phyloP scores from a whole-genome alignment of 345 rosid genomes.

The Pistacia atlantica region DNA sequence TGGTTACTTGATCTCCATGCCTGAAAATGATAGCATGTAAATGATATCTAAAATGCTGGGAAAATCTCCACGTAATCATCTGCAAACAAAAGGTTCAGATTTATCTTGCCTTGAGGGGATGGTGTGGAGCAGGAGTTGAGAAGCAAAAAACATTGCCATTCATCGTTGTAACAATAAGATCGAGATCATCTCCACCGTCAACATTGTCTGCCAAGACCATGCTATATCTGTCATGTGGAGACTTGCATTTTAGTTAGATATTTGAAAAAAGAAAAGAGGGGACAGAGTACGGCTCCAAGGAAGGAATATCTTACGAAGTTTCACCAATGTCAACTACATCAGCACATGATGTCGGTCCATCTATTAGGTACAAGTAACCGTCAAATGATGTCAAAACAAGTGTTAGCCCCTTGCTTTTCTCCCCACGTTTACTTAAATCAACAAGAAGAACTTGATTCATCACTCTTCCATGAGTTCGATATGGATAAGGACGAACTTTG shows the following conservation, averaged over 20 bases:
- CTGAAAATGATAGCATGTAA: conserved; percentile 43
- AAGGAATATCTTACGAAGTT: conserved; percentile 75
- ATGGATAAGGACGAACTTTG: conserved; percentile 84
- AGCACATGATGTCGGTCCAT: conserved; percentile 95
- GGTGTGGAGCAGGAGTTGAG: conserved; percentile 93
- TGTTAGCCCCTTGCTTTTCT: conserved; percentile 84
- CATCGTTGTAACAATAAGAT: conserved; percentile 96
- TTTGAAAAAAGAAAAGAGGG: conserved; percentile 8
- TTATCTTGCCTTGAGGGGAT: conserved; percentile 87
- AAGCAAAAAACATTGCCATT: conserved; percentile 99
- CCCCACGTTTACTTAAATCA: conserved; percentile 79
- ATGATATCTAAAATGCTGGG: conserved; percentile 7
- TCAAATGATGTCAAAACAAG: conserved; percentile 94
- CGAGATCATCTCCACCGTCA: conserved; percentile 99
- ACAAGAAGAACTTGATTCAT: conserved; percentile 98
- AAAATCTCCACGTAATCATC: conserved; percentile 7
- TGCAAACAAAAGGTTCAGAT: conserved; percentile 13
- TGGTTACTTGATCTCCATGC: conserved; percentile 93
- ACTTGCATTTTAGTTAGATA: conserved; percentile 17
- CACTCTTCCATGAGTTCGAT: conserved; percentile 97
- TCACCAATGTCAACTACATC: conserved; percentile 99
- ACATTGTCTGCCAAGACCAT: conserved; percentile 98
- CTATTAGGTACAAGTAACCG: conserved; percentile 95
- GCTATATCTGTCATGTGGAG: conserved; percentile 67
- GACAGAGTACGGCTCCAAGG: conserved; percentile 8